Base-by-base conservation (phyloP, 495 filamentous ascomycete genomes). In the Jackrogersella minutella region DNA sequence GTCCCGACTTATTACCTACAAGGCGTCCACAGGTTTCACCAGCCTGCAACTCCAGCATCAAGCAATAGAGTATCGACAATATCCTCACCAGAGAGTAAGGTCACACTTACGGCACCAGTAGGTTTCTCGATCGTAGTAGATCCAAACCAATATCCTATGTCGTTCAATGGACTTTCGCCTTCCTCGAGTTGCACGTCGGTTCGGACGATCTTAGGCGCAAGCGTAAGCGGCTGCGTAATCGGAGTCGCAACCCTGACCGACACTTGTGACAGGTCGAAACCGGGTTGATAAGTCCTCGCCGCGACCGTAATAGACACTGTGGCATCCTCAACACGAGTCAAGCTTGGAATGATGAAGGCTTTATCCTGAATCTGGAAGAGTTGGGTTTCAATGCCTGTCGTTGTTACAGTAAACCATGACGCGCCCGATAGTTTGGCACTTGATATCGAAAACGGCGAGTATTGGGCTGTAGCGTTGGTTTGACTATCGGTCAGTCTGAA, bases 321-420 rank as follows among this genome's bases (percentile, higher is more conserved):
- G 14, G 56, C 56, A 19, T 55, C 62, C 4, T 46, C 16, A 22
- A 70, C 17, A 2, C 33, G 53, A 8, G 68, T 66, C 13, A 71
- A 57, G 11, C 65, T 74, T n/a, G 70, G 72, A 5, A 72, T 24
- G 19, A 76, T 62, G 58, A 72, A 72, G 13, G 64, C 61, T 22
- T 40, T n/a, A 14, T 69, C 55, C 59, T 76, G 69, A 16, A 75
- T 63, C 5, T 43, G 43, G 55, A 76, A 78, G 8, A 22, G 57
- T 37, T 68, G 26, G 4, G 70, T 16, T 4, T 52, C 43, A 8
- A 66, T 40, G n/a, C 53, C 61, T 19, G 36, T 19, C 4, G 59
- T 37, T 14, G 37, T 16, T 8, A 74, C 46, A 9, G 65, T 63
- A 43, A 76, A 76, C 5, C 58, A 69, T 0, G 68, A 62, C 8